Base-by-base conservation (phyloP, 768 basidiomycete genomes). In the Lactarius pseudohatsudake region DNA sequence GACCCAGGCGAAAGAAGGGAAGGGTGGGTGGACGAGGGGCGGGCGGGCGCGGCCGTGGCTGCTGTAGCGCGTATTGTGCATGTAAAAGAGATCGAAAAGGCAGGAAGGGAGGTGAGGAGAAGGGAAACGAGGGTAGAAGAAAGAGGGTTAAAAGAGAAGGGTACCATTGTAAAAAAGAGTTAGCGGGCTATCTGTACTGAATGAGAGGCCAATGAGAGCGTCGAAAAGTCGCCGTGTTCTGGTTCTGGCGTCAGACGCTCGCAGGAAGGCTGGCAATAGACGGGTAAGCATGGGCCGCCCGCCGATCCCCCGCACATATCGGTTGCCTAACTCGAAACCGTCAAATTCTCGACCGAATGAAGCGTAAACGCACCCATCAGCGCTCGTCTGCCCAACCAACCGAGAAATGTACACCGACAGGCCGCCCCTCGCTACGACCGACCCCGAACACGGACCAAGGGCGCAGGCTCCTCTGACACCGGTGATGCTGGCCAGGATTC, bases 1-100 rank as follows among this genome's bases (percentile, higher is more conserved):
- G 20, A 67, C 66, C 66, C 66, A 67, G 3, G 66, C 34, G 28
- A 67, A 40, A 10, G 66, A 67, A 13, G 66, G 66, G 62, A 67
- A 67, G 18, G 65, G 61, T 3, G 66, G 66, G 6, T 63, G 57
- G 20, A 63, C 53, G 32, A 28, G 4, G 32, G 20, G 30, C 1
- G 28, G 18, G 10, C 16, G 55, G 3, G 18, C 30, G 55, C 55
- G 55, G 9, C 18, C 54, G 28, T 55, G 54, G 18, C 36, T 53
- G 9, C 6, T 53, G 40, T n/a, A 30, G 18, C 3, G 57, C 9
- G 40, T 53, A 47, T 38, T 41, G 41, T 7, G 40, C 59, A 65
- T 60, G 64, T 20, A 56, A 56, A 56, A 56, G 55, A 32, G 18
- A 20, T 30, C 5, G 6, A 22, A n/a, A 55, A 26, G 8, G 28